These are phyloP conservation scores for Phaeomoniella chlamydospora DNA, from an alignment of 2,329 filamentous ascomycete genomes.

Conservation along the genomic window DNA sequence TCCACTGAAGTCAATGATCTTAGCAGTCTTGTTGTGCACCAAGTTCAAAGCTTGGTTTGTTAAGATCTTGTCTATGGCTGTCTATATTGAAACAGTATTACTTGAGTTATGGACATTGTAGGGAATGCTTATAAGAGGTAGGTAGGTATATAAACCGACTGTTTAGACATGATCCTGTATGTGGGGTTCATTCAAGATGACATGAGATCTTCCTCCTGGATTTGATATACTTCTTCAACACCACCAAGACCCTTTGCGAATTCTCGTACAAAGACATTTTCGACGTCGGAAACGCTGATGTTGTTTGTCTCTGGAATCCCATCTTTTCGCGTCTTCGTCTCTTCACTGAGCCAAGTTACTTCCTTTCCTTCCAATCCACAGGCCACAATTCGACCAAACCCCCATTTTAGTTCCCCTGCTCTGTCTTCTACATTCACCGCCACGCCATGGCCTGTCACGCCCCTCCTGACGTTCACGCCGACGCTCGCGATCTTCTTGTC, in stretches of 20 bases:
- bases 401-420: conserved; percentile 48
- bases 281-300: conserved; percentile 17
- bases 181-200: too few species aligned
- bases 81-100: too few species aligned
- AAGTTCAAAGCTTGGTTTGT: too few species aligned
- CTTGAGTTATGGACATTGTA: too few species aligned
- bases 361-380: conserved; percentile 72
- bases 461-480: conserved; percentile 76
- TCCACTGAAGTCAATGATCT: too few species aligned
- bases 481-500: conserved; percentile 55
- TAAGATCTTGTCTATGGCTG: too few species aligned
- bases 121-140: too few species aligned
- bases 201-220: conserved; percentile 18
- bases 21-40: too few species aligned
- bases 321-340: conserved; percentile 18
- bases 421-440: conserved; percentile 46
- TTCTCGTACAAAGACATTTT: conserved; percentile 15
- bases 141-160: too few species aligned
- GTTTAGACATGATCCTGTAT: too few species aligned
- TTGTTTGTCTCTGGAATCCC: conserved; percentile 22
- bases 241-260: conserved; percentile 10
- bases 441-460: conserved; percentile 73
- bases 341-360: conserved; percentile 59
- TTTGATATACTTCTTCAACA: conserved; percentile 21
- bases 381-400: conserved; percentile 61